Evolutionary conservation across 257 asterid genomes (phyloP).

Genomic region (Avicennia marina): DNA sequence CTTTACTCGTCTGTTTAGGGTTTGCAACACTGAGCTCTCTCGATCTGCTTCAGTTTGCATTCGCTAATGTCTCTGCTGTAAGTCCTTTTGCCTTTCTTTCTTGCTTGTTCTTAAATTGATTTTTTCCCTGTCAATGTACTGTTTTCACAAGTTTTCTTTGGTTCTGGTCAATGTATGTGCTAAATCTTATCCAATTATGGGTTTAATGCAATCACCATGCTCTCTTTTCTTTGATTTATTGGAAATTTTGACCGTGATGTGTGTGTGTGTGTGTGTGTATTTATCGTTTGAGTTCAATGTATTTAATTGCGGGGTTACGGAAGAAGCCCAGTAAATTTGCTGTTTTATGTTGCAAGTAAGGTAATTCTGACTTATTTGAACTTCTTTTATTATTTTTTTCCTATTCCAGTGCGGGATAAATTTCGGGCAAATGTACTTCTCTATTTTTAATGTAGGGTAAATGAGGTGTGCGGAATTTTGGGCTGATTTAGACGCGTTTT

Average conservation of each 20-base stretch:
- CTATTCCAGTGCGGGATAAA: neutral
- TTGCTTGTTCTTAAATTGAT: neutral
- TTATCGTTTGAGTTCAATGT: neutral
- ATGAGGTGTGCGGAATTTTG: neutral
- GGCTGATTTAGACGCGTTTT: conserved; percentile 4
- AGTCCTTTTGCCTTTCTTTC: conserved; percentile 15
- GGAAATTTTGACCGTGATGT: neutral
- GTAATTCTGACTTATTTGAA: conserved; percentile 1
- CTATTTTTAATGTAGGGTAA: neutral
- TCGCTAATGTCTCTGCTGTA: conserved; percentile 31
- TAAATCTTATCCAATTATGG: conserved; percentile 10
- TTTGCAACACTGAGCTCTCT: conserved; percentile 22
- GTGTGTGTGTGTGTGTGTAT: neutral
- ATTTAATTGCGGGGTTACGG: conserved; percentile 4
- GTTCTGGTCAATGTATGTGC: conserved; percentile 24
- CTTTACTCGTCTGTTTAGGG: conserved; percentile 30
- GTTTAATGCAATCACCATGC: conserved; percentile 7
- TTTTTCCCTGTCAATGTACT: conserved; percentile 5
- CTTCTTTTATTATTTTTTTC: neutral
- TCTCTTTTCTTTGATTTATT: neutral
- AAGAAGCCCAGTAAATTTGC: conserved; percentile 5
- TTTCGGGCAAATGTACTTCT: neutral
- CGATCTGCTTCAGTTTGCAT: conserved; percentile 24
- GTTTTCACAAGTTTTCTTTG: neutral
- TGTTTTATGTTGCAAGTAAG: conserved; percentile 1